These are phyloP conservation scores for Solanum pimpinellifolium DNA, from an alignment of 257 asterid species.

Conservation along the genomic window DNA sequence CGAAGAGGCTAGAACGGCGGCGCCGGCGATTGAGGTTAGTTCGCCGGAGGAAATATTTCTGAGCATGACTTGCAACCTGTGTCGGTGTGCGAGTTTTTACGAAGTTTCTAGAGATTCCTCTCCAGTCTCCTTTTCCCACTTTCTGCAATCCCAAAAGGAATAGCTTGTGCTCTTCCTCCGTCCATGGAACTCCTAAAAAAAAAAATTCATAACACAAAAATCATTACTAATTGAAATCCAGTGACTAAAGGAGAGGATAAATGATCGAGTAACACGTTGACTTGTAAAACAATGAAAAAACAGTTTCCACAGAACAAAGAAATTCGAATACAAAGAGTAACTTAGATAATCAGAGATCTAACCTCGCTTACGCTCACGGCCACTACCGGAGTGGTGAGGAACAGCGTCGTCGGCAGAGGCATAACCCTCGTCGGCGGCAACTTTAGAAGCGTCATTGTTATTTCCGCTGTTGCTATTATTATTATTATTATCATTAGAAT, in stretches of 20 bases:
- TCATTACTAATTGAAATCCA: background rate
- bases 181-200: conserved; percentile 71
- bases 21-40: conserved; percentile 68
- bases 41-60: conserved; percentile 74
- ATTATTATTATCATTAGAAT: background rate
- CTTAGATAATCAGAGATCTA: conserved; percentile 20
- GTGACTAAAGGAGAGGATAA: background rate
- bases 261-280: conserved; percentile 1
- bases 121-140: conserved; percentile 87
- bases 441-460: conserved; percentile 16
- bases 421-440: conserved; percentile 30
- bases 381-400: conserved; percentile 32
- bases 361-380: conserved; percentile 92
- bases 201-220: background rate
- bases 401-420: conserved; percentile 76
- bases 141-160: conserved; percentile 75
- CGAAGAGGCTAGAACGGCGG: conserved; percentile 88
- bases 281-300: background rate
- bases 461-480: background rate
- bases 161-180: conserved; percentile 79
- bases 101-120: conserved; percentile 76
- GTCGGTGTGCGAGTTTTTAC: conserved; percentile 91
- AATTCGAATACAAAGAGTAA: background rate
- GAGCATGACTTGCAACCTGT: conserved; percentile 96
- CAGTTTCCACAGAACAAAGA: no score